Base-by-base conservation (phyloP, 345 rosid genomes). In the Populus simonii region DNA sequence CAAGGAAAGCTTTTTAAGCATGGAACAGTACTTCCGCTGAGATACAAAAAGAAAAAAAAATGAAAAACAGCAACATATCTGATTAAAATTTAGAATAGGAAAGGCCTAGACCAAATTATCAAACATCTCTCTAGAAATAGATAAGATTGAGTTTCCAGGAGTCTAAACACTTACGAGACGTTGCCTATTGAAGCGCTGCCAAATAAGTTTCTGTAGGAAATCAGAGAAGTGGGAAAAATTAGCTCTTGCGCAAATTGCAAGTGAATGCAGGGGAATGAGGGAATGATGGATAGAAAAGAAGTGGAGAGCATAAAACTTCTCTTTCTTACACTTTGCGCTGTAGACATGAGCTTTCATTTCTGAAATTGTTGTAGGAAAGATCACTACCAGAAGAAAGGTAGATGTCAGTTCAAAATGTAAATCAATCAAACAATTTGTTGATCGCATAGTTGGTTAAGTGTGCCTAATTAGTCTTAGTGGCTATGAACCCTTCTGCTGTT, bases 131-230 rank as follows among this genome's bases (percentile, higher is more conserved):
- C 7, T 5, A 38, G 41, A 38, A 38, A 38, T 38, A 38, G 8
- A 38, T 4, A 6, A 38, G 8, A 5, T 38, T 25, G 4, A 38
- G 6, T 5, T 38, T 5, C 5, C 41, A 5, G 41, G 41, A 38
- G 41, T 38, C 8, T 38, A 8, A n/a, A 39, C 33, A 82, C 86
- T 68, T 79, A 84, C 88, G 31, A 55, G 66, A 22, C 70, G 39
- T 76, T 84, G 49, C 27, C 68, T 15, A 12, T 45, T 1, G 85
- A 82, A 5, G 72, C 80, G 84, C 84, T 80, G 36, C 81, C 81
- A 57, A 87, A 87, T 73, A 87, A 76, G 82, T 87, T 87, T 81
- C 90, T 87, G 74, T 4, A 66, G 62, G 51, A 35, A 72, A 1
- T 31, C 39, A 33, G n/a, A 49, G 41, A 77, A 33, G 18, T 25